Evolutionary conservation across 2,329 filamentous ascomycete genomes (phyloP).

Genomic region (Hansfordia pulvinata): DNA sequence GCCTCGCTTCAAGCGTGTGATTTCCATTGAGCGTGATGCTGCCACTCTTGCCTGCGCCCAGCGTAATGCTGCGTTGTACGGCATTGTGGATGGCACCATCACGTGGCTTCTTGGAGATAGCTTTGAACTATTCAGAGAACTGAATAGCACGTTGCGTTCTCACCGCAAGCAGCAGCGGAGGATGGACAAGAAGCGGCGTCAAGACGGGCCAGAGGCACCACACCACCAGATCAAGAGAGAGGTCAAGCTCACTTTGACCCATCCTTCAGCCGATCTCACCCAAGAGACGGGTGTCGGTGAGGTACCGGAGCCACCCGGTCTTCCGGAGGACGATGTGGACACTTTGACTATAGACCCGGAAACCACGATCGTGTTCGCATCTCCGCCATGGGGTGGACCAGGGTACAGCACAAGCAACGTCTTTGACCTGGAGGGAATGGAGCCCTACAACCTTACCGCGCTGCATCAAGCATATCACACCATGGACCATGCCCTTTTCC

Average conservation of each 20-base stretch:
- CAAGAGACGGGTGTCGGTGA: too few relatives aligned
- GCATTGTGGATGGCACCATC: constrained; percentile 56
- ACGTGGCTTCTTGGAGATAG: constrained; percentile 81
- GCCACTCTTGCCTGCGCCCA: constrained; percentile 78
- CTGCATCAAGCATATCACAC: constrained; percentile 48
- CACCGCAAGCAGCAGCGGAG: constrained; percentile 1
- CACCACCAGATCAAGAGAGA: too few relatives aligned
- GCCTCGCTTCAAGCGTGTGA: constrained; percentile 66
- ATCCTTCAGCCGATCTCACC: too few relatives aligned
- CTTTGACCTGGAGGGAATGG: constrained; percentile 76
- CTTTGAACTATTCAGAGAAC: too few relatives aligned
- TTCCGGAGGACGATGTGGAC: too few relatives aligned
- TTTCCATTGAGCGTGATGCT: constrained; percentile 77
- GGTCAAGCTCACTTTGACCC: too few relatives aligned
- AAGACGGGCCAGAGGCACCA: constrained; percentile 7
- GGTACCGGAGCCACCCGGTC: too few relatives aligned
- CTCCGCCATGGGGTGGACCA: constrained; percentile 47
- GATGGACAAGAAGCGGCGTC: not conserved
- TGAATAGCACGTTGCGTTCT: too few relatives aligned
- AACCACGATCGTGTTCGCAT: constrained; percentile 37
- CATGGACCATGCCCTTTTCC: constrained; percentile 57
- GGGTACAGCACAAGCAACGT: constrained; percentile 47
- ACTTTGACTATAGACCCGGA: constrained; percentile 24
- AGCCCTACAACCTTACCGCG: constrained; percentile 62
- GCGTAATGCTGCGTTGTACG: constrained; percentile 80